phyloP scores from a whole-genome alignment of 2,329 filamentous ascomycete genomes.

The Apiospora arundinis region DNA sequence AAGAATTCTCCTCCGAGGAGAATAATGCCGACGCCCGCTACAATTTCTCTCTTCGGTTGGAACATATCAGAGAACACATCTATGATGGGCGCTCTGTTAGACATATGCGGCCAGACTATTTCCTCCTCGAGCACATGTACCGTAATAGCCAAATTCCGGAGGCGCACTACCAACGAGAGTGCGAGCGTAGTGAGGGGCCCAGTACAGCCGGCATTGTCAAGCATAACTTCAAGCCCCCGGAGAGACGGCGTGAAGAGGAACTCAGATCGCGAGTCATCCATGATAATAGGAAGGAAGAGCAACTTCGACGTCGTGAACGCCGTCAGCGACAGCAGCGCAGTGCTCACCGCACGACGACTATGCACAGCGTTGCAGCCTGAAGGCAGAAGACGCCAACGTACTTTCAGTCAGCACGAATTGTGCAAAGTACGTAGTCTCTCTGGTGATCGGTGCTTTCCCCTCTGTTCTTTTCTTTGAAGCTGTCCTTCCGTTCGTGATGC shows the following conservation, averaged over 20 bases:
- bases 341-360: not conserved
- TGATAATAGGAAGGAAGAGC: conserved; percentile 7
- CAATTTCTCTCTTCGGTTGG: conserved; percentile 51
- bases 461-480: not conserved
- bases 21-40: conserved; percentile 22
- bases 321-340: not conserved
- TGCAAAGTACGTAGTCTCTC: not conserved
- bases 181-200: not conserved
- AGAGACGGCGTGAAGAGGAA: not conserved
- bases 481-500: not conserved
- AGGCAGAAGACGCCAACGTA: not conserved
- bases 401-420: not conserved
- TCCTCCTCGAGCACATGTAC: conserved; percentile 76
- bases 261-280: not conserved
- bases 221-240: not conserved
- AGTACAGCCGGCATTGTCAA: not conserved
- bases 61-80: conserved; percentile 57
- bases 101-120: conserved; percentile 83
- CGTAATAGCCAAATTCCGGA: conserved; percentile 26
- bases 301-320: not conserved
- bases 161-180: conserved; percentile 9
- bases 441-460: not conserved
- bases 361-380: not conserved
- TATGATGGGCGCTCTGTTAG: conserved; percentile 30
- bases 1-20: conserved; percentile 37